phyloP scores from a whole-genome alignment of 73 alveolate genomes.

The Paramecium pentaurelia region DNA sequence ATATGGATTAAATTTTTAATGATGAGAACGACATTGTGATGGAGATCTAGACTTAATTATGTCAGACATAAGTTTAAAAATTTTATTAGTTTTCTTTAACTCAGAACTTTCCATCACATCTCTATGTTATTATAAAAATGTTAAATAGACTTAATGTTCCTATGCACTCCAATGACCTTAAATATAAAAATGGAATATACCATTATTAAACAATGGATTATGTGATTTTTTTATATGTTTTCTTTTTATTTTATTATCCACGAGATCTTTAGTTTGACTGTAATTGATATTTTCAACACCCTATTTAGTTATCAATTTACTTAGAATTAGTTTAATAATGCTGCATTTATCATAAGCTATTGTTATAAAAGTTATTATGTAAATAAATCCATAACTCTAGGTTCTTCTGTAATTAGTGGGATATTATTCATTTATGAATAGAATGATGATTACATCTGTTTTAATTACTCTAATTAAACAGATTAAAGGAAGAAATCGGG shows the following conservation, averaged over 20 bases:
- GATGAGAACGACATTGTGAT: constrained; percentile 29
- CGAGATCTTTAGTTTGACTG: background rate
- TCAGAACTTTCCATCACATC: constrained; percentile 49
- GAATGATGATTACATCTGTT: background rate
- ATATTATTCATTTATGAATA: background rate
- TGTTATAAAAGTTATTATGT: background rate
- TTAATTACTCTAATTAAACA: background rate
- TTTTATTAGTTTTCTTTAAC: constrained; percentile 21
- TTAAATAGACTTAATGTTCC: constrained; percentile 10
- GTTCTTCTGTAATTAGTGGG: background rate
- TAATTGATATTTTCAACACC: constrained; percentile 1
- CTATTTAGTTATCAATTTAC: background rate
- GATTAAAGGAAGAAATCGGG: background rate
- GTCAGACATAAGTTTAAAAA: constrained; percentile 42
- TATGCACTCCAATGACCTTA: constrained; percentile 49
- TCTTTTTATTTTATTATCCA: constrained; percentile 33
- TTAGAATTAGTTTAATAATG: background rate
- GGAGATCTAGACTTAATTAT: constrained; percentile 36
- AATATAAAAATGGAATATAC: background rate
- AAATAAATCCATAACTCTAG: background rate
- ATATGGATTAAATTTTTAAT: constrained; percentile 37
- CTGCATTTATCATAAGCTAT: constrained; percentile 21
- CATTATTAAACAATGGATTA: constrained; percentile 10
- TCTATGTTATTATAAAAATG: constrained; percentile 17
- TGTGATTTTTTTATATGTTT: constrained; percentile 31